phyloP scores from a whole-genome alignment of 345 rosid genomes.

The Populus nigra region DNA sequence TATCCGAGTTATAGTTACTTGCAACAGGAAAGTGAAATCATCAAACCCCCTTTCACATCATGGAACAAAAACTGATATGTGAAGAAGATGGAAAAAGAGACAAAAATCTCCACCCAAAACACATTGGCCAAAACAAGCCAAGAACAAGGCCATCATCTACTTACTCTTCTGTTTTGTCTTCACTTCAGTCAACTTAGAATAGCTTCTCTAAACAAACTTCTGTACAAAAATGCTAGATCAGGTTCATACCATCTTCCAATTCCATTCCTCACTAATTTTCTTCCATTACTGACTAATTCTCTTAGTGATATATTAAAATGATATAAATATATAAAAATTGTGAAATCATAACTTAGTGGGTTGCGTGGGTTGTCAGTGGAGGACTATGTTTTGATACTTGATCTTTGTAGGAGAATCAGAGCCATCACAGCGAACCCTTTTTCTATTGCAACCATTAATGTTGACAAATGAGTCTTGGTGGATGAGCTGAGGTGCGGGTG shows the following conservation, averaged over 20 bases:
- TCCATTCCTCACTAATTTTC: constrained; percentile 33
- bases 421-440: constrained; percentile 59
- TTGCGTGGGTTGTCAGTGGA: constrained; percentile 49
- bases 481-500: constrained; percentile 37
- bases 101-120: constrained; percentile 15
- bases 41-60: constrained; percentile 27
- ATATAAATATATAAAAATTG: constrained; percentile 12
- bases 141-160: constrained; percentile 24
- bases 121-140: constrained; percentile 20
- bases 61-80: constrained; percentile 20
- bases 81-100: constrained; percentile 7
- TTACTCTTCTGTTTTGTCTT: constrained; percentile 21
- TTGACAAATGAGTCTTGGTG: constrained; percentile 44
- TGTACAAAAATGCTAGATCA: constrained; percentile 47
- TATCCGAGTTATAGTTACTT: not conserved
- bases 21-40: constrained; percentile 8
- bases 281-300: no score
- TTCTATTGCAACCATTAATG: constrained; percentile 41
- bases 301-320: constrained; percentile 29
- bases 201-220: constrained; percentile 27
- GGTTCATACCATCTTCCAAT: constrained; percentile 19
- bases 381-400: constrained; percentile 63
- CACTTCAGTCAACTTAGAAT: constrained; percentile 24
- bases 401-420: constrained; percentile 49
- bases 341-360: constrained; percentile 2